Evolutionary conservation across 2,329 filamentous ascomycete genomes (phyloP), one percentile per base, ranked within the genome.

Genomic region (Stagonosporopsis cucurbitacearum): DNA sequence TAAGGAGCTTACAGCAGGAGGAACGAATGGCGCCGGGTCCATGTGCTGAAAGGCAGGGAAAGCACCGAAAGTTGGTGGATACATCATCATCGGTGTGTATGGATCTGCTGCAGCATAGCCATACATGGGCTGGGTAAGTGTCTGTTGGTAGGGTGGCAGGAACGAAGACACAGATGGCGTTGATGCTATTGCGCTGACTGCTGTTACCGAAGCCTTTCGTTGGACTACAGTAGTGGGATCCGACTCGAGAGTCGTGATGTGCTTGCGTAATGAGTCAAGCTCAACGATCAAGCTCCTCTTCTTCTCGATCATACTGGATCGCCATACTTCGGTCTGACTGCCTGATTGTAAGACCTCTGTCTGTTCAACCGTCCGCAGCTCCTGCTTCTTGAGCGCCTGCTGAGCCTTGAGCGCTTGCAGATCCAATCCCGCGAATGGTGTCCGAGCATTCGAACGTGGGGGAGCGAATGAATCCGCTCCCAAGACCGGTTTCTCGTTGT

Each of bases 261-360:
- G 68, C 57, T 73, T 74, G 23, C 74, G 69, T 33, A 76, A 58
- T 2, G 57, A 56, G 56, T 76, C 74, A 12, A 75, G 68, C 49
- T 76, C 71, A 12, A 71, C 67, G 42, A 75, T 74, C 19, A 75
- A 60, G 39, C 56, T 62, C 37, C 65, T 69, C 62, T 76, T 76
- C 62, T 71, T 70, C 45, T 70, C 67, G 17, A 76, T 74, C 54
- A 75, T 71, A 17, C 52, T 51, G 6, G 62, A 58, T 42, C 73
- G 70, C 71, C 73, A 75, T 9, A 60, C 58, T 9, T 72, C 66
- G n/a, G 57, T 67, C 41, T 75, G 68, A 13, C 70, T 65, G 28
- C 64, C 60, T 8, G 70, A 63, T 57, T 75, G 70, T 11, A 75
- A 52, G 0, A 75, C 70, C 42, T 76, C 73, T 13, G 70, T 70